phyloP scores from a whole-genome alignment of 495 filamentous ascomycete species.

The Evansstolkia leycettana region DNA sequence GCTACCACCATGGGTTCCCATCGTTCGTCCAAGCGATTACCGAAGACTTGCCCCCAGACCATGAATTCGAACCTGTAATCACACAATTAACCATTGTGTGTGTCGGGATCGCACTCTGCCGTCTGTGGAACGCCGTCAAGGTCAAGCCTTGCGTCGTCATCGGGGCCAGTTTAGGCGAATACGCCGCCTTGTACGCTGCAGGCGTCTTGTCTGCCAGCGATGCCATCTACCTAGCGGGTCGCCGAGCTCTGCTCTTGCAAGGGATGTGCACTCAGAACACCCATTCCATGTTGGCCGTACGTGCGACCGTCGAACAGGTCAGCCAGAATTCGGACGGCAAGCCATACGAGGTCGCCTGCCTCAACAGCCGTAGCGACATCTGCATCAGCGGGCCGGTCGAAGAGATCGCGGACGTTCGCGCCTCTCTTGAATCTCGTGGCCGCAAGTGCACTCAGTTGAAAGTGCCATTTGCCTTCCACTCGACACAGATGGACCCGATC shows the following conservation, averaged over 20 bases:
- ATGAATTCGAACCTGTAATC: slow-evolving; percentile 40
- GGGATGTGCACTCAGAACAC: slow-evolving; percentile 5
- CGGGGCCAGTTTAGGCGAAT: slow-evolving; percentile 82
- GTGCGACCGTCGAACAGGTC: slow-evolving; percentile 2
- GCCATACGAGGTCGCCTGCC: slow-evolving; percentile 38
- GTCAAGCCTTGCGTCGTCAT: slow-evolving; percentile 64
- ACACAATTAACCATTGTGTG: slow-evolving; percentile 68
- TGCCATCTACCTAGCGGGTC: slow-evolving; percentile 47
- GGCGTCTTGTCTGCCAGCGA: slow-evolving; percentile 71
- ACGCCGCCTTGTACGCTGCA: slow-evolving; percentile 74
- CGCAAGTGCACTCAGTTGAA: slow-evolving; percentile 7
- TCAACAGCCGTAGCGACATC: slow-evolving; percentile 48
- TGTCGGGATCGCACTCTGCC: slow-evolving; percentile 75
- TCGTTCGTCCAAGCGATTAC: slow-evolving; percentile 41
- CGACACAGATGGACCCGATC: slow-evolving; percentile 38
- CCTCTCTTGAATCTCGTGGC: slow-evolving; percentile 4
- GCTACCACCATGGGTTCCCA: slow-evolving; percentile 10
- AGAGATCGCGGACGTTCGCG: slow-evolving; percentile 14
- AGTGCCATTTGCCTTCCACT: slow-evolving; percentile 45
- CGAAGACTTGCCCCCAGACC: slow-evolving; percentile 14
- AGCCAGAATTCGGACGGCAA: slow-evolving; percentile 1
- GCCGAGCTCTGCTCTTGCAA: slow-evolving; percentile 10
- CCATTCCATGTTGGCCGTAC: slow-evolving; percentile 45
- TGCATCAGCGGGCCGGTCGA: slow-evolving; percentile 42
- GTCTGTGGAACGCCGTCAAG: slow-evolving; percentile 70